A percentile compares a stretch with the other conserved stretches of the same genome.
Conservation (phyloP, 495 filamentous ascomycete species). For the Aspergillus nanangensis region DNA sequence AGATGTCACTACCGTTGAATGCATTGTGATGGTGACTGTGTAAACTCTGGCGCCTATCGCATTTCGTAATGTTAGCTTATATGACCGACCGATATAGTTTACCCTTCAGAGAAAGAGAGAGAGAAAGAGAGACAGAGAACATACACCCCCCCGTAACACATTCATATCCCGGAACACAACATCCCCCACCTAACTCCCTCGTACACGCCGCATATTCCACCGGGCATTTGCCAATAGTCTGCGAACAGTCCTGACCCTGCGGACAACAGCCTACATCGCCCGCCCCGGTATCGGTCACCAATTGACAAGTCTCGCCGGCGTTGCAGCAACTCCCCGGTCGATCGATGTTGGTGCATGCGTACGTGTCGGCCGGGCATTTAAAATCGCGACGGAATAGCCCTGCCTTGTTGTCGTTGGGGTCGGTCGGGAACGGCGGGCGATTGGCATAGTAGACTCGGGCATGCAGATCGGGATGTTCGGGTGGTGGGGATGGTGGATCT, state of each 20-base stretch:
- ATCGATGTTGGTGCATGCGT: conserved; percentile 61
- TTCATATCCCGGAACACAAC: conserved; percentile 76
- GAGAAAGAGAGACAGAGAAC: conserved; percentile 19
- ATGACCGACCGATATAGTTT: conserved; percentile 1
- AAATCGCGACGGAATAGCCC: conserved; percentile 49
- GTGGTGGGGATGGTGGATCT: no score
- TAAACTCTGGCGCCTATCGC: conserved; percentile 42
- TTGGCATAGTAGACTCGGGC: no score
- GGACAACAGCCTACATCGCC: conserved; percentile 88
- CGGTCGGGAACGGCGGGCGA: not conserved
- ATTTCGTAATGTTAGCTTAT: no score
- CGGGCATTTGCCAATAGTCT: conserved; percentile 58
- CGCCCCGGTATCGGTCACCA: conserved; percentile 66
- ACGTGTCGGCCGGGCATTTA: conserved; percentile 68
- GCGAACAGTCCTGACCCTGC: conserved; percentile 61
- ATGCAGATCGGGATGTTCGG: no score
- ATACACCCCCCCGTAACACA: conserved; percentile 81
- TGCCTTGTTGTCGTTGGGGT: not conserved
- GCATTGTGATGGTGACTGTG: conserved; percentile 43
- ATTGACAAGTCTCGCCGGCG: conserved; percentile 59
- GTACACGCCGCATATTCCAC: conserved; percentile 65
- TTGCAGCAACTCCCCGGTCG: conserved; percentile 75
- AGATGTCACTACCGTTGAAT: conserved; percentile 36
- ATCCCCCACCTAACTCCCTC: conserved; percentile 70
- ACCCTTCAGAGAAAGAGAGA: not conserved